Evolutionary conservation across 2,329 filamentous ascomycete species (phyloP).

Genomic region (Pestalotiopsis sp.): DNA sequence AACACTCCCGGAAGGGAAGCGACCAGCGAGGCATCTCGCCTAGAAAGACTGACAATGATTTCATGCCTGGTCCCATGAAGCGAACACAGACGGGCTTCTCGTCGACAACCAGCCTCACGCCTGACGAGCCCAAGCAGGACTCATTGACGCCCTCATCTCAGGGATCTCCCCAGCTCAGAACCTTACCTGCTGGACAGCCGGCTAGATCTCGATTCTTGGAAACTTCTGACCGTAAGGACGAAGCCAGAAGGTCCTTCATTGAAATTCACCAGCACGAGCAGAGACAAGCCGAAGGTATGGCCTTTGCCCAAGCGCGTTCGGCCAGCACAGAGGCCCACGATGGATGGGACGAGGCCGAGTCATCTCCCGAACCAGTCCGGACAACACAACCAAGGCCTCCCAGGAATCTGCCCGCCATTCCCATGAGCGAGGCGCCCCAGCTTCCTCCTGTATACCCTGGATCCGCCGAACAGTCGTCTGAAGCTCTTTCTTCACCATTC

Average conservation of each 20-base stretch:
- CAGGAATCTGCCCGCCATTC: conserved; percentile 17
- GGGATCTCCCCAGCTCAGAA: conserved; percentile 25
- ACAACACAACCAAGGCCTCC: conserved; percentile 19
- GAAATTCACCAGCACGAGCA: conserved; percentile 62
- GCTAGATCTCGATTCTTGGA: conserved; percentile 37
- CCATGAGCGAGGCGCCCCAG: neutral
- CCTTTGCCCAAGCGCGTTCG: conserved; percentile 55
- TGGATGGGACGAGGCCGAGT: conserved; percentile 31
- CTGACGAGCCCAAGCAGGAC: conserved; percentile 18
- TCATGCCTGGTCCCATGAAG: conserved; percentile 55
- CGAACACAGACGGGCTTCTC: conserved; percentile 61
- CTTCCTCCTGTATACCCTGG: neutral
- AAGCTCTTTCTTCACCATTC: conserved; percentile 4
- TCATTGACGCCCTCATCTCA: conserved; percentile 17
- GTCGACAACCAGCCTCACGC: conserved; percentile 30
- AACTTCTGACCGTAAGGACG: conserved; percentile 43
- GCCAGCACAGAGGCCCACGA: conserved; percentile 33
- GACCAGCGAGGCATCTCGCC: conserved; percentile 25
- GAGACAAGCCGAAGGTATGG: conserved; percentile 61
- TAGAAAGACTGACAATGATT: conserved; percentile 42
- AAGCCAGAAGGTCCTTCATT: conserved; percentile 60
- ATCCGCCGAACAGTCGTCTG: neutral
- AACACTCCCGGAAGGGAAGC: conserved; percentile 27
- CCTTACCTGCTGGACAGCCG: conserved; percentile 34
- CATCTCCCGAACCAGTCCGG: conserved; percentile 30